These are phyloP conservation scores for Nephelium lappaceum DNA, from an alignment of 345 rosid species.

Conservation along the genomic window DNA sequence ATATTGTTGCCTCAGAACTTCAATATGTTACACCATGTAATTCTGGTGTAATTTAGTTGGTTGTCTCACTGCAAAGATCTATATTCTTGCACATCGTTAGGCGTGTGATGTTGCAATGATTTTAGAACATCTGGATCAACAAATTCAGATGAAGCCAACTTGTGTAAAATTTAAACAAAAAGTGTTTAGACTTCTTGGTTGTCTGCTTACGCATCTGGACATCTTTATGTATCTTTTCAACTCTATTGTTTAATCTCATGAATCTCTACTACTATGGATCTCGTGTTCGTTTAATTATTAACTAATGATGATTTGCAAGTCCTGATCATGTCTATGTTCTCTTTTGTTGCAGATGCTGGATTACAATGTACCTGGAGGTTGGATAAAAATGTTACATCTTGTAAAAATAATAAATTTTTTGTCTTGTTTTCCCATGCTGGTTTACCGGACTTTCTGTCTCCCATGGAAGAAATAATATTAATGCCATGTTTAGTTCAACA, in stretches of 20 bases:
- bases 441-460: background rate
- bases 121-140: background rate
- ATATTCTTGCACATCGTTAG: background rate
- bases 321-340: conserved; percentile 8
- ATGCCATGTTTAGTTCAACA: conserved; percentile 3
- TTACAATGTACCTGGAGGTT: conserved; percentile 93
- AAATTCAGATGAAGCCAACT: background rate
- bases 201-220: background rate
- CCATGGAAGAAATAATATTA: background rate
- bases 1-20: background rate
- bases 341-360: conserved; percentile 75
- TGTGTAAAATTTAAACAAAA: too few relatives aligned
- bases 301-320: background rate
- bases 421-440: background rate
- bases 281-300: background rate
- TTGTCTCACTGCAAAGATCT: background rate
- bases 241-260: background rate
- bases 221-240: background rate
- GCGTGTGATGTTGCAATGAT: background rate
- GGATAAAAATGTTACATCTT: conserved; percentile 19
- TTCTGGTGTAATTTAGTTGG: background rate
- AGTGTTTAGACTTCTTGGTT: background rate
- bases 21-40: too few relatives aligned
- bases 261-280: background rate
- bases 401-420: background rate